Base-by-base conservation (phyloP, 2,329 filamentous ascomycete genomes). In the Ascochyta fabae region DNA sequence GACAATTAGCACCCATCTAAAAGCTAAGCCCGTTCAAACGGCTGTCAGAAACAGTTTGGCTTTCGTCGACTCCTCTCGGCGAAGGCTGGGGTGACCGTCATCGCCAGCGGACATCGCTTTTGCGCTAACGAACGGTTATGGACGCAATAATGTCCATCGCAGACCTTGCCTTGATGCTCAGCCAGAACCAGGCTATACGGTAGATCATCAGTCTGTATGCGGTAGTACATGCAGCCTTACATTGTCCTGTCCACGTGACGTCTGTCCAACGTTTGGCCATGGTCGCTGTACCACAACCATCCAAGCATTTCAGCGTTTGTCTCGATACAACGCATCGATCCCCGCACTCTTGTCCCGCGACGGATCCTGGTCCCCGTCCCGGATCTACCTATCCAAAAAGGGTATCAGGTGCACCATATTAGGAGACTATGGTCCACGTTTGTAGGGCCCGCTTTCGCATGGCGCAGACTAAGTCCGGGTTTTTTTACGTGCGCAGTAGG, bases 1-100 rank as follows among this genome's bases (percentile, higher is more conserved):
- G 56, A 40, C 54, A 48, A 58, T 34, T 8, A 16, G 26, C 42
- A 39, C 46, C 33, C 40, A 42, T 51, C 31, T 29, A 19, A 13
- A 41, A 47, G 31, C 24, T 12, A 5, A n/a, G 19, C 27, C 22
- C 16, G n/a, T 35, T 13, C 23, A 35, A 19, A 46, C 22, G 16
- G 19, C 42, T 5, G 16, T 31, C 13, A 33, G 15, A 12, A 13
- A 16, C 22, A 26, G 22, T 36, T 10, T 22, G 26, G 34, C 34
- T 19, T 13, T 44, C 24, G 13, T 42, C n/a, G 22, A 24, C 23
- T 26, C 38, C 15, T 24, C 23, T 24, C 10, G 15, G 31, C 13
- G 31, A 33, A 10, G 12, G 9, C 31, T 33, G 31, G 9, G 13
- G 12, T 15, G 33, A 34, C 13, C 35, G n/a, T 38, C n/a, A 12